A percentile compares a stretch with the other conserved stretches of the same genome.
phyloP scores from a whole-genome alignment of 2,329 filamentous ascomycete species.

The Microdochium nivale region DNA sequence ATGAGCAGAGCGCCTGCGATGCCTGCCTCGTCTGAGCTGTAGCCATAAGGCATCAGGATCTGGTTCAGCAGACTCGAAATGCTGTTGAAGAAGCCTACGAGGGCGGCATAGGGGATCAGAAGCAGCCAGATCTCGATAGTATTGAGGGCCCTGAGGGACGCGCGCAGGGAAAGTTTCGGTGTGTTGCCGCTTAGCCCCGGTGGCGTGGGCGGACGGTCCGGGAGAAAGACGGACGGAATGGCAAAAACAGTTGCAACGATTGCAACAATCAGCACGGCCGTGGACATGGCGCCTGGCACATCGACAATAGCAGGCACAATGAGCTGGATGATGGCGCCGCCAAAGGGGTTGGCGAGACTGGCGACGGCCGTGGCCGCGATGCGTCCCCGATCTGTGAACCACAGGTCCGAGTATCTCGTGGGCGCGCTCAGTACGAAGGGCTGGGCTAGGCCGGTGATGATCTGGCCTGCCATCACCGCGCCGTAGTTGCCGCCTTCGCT shows the following conservation, averaged over 20 bases:
- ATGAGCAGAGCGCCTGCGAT: conserved; percentile 87
- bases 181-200: conserved; percentile 58
- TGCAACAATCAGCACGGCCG: conserved; percentile 76
- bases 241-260: conserved; percentile 65
- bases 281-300: conserved; percentile 56
- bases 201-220: conserved; percentile 67
- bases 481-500: conserved; percentile 56
- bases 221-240: conserved; percentile 76
- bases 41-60: conserved; percentile 79
- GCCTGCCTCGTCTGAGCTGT: conserved; percentile 74
- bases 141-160: conserved; percentile 44
- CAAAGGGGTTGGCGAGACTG: conserved; percentile 81
- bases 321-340: conserved; percentile 80
- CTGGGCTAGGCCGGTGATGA: conserved; percentile 81
- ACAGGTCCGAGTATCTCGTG: conserved; percentile 84
- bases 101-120: conserved; percentile 71
- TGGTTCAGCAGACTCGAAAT: conserved; percentile 84
- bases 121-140: conserved; percentile 71
- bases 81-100: conserved; percentile 91
- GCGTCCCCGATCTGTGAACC: conserved; percentile 81
- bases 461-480: conserved; percentile 82
- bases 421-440: conserved; percentile 88
- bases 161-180: conserved; percentile 42
- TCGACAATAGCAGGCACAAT: conserved; percentile 72
- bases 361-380: conserved; percentile 81